These are phyloP conservation scores for Epichloe baconii DNA, from an alignment of 2,329 filamentous ascomycete species.

Conservation along the genomic window DNA sequence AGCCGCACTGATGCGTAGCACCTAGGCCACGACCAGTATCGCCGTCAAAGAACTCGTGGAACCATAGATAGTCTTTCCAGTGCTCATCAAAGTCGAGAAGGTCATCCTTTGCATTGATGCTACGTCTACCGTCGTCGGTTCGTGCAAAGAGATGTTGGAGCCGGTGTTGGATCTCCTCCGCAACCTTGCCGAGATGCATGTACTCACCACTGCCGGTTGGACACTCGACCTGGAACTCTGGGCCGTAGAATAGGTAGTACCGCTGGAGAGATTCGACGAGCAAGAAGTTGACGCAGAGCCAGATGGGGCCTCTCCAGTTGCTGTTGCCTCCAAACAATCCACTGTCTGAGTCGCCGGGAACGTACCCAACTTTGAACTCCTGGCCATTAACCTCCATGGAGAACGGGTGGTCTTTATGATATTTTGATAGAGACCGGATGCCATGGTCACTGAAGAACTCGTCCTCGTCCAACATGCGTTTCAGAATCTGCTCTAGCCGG, in stretches of 20 bases:
- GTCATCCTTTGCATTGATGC: constrained; percentile 76
- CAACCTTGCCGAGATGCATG: constrained; percentile 91
- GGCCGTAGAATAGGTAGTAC: constrained; percentile 94
- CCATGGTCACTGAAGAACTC: constrained; percentile 88
- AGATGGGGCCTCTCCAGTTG: constrained; percentile 94
- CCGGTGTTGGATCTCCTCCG: constrained; percentile 89
- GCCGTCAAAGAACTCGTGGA: constrained; percentile 95
- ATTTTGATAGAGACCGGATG: constrained; percentile 83
- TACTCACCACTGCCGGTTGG: constrained; percentile 85
- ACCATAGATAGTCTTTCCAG: constrained; percentile 80
- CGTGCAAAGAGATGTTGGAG: constrained; percentile 83
- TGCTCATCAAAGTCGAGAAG: constrained; percentile 80
- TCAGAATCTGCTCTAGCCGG: constrained; percentile 75
- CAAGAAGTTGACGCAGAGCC: constrained; percentile 92
- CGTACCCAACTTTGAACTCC: constrained; percentile 73
- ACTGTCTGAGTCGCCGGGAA: constrained; percentile 92
- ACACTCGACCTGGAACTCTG: constrained; percentile 79
- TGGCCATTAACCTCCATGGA: constrained; percentile 95
- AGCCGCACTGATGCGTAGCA: constrained; percentile 88
- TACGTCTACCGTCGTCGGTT: constrained; percentile 72
- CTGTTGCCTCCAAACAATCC: constrained; percentile 93
- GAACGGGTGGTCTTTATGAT: constrained; percentile 78
- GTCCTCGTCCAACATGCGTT: constrained; percentile 84
- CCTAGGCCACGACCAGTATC: constrained; percentile 81
- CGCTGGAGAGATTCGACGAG: constrained; percentile 88